These are phyloP conservation scores for Pleurotus pulmonarius DNA, from an alignment of 768 basidiomycete genomes.

Conservation along the genomic window DNA sequence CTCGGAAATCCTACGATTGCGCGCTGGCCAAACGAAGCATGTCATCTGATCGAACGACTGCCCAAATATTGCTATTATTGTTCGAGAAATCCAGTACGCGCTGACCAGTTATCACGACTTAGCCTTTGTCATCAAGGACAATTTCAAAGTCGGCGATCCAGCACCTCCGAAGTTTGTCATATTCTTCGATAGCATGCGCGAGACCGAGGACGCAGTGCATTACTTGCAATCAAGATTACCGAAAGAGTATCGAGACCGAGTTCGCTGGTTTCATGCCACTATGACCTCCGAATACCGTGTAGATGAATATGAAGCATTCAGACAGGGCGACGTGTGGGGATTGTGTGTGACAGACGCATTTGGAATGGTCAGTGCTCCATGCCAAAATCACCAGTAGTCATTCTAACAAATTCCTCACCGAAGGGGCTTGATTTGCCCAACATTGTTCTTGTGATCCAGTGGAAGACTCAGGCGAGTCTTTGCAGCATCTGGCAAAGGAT, in stretches of 20 bases:
- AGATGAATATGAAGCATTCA: slow-evolving; percentile 10
- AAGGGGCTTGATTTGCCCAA: slow-evolving; percentile 33
- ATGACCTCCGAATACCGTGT: slow-evolving; percentile 21
- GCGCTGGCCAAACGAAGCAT: not conserved
- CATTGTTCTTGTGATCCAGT: slow-evolving; percentile 32
- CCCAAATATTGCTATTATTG: slow-evolving; percentile 26
- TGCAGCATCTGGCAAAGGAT: slow-evolving; percentile 28
- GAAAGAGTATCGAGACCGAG: not conserved
- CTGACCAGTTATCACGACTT: slow-evolving; percentile 20
- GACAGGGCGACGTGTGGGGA: slow-evolving; percentile 19
- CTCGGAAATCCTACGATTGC: slow-evolving; percentile 12
- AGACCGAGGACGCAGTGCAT: slow-evolving; percentile 11
- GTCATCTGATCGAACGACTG: slow-evolving; percentile 25
- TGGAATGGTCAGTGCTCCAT: no score
- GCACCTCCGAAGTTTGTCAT: slow-evolving; percentile 15
- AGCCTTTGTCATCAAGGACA: slow-evolving; percentile 17
- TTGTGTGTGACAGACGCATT: slow-evolving; percentile 26
- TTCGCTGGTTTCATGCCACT: slow-evolving; percentile 23
- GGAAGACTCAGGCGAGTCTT: slow-evolving; percentile 18
- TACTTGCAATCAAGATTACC: slow-evolving; percentile 13
- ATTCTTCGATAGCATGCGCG: slow-evolving; percentile 22
- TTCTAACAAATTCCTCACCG: no score
- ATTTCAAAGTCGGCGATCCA: slow-evolving; percentile 1
- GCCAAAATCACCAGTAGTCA: no score
- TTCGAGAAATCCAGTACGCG: slow-evolving; percentile 18